Evolutionary conservation across 2,329 filamentous ascomycete species (phyloP).

Genomic region (Botrytis hyacinthi): DNA sequence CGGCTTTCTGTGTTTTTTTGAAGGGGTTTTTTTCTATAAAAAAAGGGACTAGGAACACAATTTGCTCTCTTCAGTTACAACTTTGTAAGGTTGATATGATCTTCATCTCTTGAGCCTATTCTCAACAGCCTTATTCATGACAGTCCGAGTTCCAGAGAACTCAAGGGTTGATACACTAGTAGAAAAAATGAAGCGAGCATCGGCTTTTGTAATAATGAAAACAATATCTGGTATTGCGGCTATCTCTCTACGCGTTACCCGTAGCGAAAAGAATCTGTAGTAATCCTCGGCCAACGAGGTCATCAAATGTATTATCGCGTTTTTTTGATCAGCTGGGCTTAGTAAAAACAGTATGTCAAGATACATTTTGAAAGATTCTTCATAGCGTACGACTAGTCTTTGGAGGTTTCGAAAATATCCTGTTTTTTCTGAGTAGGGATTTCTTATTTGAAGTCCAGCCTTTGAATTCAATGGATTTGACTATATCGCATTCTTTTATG

Average conservation of each 20-base stretch:
- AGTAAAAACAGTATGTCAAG: rapidly evolving
- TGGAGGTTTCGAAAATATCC: background rate
- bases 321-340: background rate
- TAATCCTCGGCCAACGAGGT: no score
- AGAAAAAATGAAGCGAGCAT: background rate
- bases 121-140: background rate
- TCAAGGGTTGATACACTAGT: background rate
- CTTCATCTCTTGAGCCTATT: no score
- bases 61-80: no score
- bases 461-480: background rate
- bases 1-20: no score
- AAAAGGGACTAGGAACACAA: no score
- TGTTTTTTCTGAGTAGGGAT: background rate
- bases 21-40: no score
- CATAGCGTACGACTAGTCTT: background rate
- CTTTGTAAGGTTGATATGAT: no score
- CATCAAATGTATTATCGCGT: background rate
- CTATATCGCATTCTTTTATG: background rate
- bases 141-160: background rate
- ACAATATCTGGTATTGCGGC: no score
- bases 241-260: rapidly evolving
- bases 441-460: rapidly evolving
- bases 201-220: background rate
- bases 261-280: no score
- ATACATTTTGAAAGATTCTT: rapidly evolving